Conservation (phyloP, 371 early-diverging fungal genomes). For the Zychaea mexicana region DNA sequence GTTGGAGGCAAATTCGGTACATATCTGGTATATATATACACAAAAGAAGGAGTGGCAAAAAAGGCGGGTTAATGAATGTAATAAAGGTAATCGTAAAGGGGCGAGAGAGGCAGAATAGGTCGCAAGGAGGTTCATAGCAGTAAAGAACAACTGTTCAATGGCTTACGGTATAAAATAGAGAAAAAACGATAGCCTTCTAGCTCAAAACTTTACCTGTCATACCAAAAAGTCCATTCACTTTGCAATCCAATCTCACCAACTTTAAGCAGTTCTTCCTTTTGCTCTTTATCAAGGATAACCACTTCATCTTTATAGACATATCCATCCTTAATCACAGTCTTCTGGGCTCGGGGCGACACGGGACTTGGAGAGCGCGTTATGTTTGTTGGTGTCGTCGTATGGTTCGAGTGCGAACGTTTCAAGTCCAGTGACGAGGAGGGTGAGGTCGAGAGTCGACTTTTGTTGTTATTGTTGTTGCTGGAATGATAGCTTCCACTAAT, state of each 20-base stretch:
- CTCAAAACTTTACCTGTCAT: conserved; percentile 56
- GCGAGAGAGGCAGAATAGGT: not conserved
- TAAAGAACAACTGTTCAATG: no score
- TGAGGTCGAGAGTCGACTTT: conserved; percentile 1
- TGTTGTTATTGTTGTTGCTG: no score
- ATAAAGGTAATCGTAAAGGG: no score
- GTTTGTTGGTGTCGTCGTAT: not conserved
- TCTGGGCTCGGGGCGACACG: conserved; percentile 4
- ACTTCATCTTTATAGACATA: conserved; percentile 33
- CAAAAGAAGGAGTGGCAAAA: not conserved
- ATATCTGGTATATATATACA: conserved; percentile 34
- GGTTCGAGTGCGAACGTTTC: conserved; percentile 14
- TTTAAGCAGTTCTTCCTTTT: conserved; percentile 28
- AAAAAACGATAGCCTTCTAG: not conserved
- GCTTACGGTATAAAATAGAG: no score
- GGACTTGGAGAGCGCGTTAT: not conserved
- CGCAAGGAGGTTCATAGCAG: not conserved
- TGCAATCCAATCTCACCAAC: conserved; percentile 47
- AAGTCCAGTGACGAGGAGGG: conserved; percentile 6
- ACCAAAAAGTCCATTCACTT: conserved; percentile 68
- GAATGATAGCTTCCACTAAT: not conserved
- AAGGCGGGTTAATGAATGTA: not conserved
- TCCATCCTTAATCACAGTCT: conserved; percentile 23
- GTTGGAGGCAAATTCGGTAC: conserved; percentile 53
- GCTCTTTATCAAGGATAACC: conserved; percentile 28